Base-by-base conservation (phyloP, 176 grass and related monocot genomes). In the Carex pumila region DNA sequence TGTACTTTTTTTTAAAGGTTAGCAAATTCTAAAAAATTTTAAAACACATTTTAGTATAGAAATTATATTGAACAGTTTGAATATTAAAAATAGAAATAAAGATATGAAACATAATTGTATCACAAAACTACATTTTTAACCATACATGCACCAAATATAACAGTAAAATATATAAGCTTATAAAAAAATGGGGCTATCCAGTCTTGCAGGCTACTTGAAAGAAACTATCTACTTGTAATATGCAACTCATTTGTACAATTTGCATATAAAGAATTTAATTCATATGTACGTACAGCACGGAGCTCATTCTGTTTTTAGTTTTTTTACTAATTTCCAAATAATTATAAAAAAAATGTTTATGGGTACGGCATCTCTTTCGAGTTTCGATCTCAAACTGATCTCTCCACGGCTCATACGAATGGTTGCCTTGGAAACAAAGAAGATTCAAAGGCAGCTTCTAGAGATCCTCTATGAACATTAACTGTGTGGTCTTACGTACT, bases 51-150 rank as follows among this genome's bases (percentile, higher is more conserved):
- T 39, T 39, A 39, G 5, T 39, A 39, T 39, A 6, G 0, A 39
- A 39, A 39, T 39, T 0, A 39, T 39, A 39, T 6, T 6, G 5
- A 39, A 6, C 4, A 0, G 5, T 39, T 39, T 0, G 0, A 0
- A 39, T 5, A 5, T 39, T 39, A 39, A 5, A 39, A 39, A 39
- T 36, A 39, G 5, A 39, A 39, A 39, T 39, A 39, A 39, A 39
- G 5, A 39, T 6, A 0, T 39, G 5, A 5, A 39, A 0, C 37
- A 39, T 39, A 5, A 39, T 6, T 6, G 5, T 0, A 39, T 0
- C 37, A 39, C 5, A 6, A 39, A 39, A 39, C 0, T 39, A 39
- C 5, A 39, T 39, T 39, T 39, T 36, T 0, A 36, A 36, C 37
- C 37, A 4, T 39, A 39, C 37, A 39, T 39, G 4, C 37, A 39